Conservation (phyloP, 106 monocot genomes). For the Hemerocallis citrina region DNA sequence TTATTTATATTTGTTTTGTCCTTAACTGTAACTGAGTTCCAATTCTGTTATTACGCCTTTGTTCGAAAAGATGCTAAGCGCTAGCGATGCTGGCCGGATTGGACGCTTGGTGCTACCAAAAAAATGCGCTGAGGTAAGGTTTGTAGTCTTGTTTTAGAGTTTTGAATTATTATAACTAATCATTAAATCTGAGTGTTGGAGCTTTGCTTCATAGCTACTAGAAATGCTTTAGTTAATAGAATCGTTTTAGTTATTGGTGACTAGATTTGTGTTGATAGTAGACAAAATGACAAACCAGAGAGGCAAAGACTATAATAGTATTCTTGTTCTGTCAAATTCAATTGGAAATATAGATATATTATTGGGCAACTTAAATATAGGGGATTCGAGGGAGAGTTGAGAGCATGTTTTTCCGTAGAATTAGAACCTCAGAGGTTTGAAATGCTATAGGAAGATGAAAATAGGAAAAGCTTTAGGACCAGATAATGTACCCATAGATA, state of each 20-base stretch:
- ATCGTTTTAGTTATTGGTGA: neutral
- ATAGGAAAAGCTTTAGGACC: too few species aligned
- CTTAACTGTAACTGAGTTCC: slow-evolving; percentile 49
- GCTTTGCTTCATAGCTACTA: neutral
- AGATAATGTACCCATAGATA: too few species aligned
- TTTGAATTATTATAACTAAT: neutral
- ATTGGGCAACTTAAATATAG: too few species aligned
- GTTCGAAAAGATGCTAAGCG: slow-evolving; percentile 93
- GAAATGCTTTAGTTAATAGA: neutral
- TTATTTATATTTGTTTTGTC: slow-evolving; percentile 15
- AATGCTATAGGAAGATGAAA: too few species aligned
- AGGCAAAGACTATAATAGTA: neutral
- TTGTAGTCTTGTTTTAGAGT: neutral
- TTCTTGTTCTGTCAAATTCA: neutral
- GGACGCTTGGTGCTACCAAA: slow-evolving; percentile 91
- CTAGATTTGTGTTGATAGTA: neutral
- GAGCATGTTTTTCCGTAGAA: too few species aligned
- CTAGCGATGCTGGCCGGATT: slow-evolving; percentile 94
- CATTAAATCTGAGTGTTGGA: slow-evolving; percentile 4
- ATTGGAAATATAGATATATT: neutral
- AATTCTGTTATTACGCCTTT: slow-evolving; percentile 78
- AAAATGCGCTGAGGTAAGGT: slow-evolving; percentile 89
- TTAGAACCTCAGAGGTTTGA: too few species aligned
- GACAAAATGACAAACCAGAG: neutral
- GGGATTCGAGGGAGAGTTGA: too few species aligned